Base-by-base conservation (phyloP, 805 yeast genomes). In the Lipomyces yamanashiensis region DNA sequence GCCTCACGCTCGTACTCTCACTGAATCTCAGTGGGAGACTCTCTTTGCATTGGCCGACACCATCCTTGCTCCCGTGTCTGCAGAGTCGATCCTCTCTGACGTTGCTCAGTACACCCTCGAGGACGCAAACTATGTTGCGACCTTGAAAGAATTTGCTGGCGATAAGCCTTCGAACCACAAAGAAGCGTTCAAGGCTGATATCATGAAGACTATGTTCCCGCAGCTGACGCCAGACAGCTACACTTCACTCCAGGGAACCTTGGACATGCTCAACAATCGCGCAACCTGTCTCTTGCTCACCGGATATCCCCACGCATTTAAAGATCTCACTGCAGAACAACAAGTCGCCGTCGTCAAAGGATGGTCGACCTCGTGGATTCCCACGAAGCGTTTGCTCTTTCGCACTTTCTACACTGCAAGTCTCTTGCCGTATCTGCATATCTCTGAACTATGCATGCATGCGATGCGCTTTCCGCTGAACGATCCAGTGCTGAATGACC, bases 341-440 rank as follows among this genome's bases (percentile, higher is more conserved):
- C 71, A 78, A 19, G 77, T 72, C 52, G 64, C 57, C 1, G 61
- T 81, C 17, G 65, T 83, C 37, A 60, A 55, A 5, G 62, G 75
- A 5, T 81, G 84, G 85, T 71, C 78, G 41, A 74, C 74, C 62
- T 80, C 85, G 8, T 78, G 79, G 1, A 21, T 83, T 21, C 60
- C 74, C 2, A 58, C 66, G 12, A 75, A 77, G 56, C 75, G 82
- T 51, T 71, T 74, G 59, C 67, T 83, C 7, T 79, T 73, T 68
- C 65, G 74, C 34, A 68, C 77, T 23, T 58, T 81, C 50, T 47
- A 63, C 19, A 57, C 74, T 8, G 37, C 80, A 15, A 61, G 77
- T 8, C 58, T 74, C 21, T 49, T 71, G 37, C 64, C 75, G 0
- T 80, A 74, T 63, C 67, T 71, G 4, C 63, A 69, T 15, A 50